Conservation (phyloP, 768 basidiomycete species). For the Cystobasidium ongulense region DNA sequence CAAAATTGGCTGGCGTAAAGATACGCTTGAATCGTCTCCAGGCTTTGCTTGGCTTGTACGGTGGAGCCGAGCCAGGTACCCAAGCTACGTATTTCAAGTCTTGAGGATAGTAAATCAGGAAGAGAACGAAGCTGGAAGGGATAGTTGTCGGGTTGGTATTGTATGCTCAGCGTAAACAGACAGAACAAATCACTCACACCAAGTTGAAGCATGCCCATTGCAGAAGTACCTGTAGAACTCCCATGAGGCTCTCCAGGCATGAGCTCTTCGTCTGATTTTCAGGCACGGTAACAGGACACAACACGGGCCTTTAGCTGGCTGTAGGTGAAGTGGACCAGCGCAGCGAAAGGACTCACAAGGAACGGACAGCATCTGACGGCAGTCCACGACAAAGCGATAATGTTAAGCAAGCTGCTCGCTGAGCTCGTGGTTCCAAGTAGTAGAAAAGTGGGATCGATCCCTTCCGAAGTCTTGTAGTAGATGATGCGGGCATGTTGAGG, state of each 20-base stretch:
- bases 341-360: conserved; percentile 53
- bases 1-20: conserved; percentile 16
- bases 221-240: conserved; percentile 67
- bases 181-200: conserved; percentile 59
- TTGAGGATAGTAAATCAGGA: conserved; percentile 81
- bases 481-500: conserved; percentile 57
- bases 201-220: conserved; percentile 78
- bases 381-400: conserved; percentile 75
- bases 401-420: conserved; percentile 47
- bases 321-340: not conserved
- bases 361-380: conserved; percentile 70
- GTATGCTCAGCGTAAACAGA: not conserved
- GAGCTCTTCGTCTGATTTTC: conserved; percentile 39
- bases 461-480: conserved; percentile 60
- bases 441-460: conserved; percentile 84
- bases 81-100: conserved; percentile 60
- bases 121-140: conserved; percentile 66
- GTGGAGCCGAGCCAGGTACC: conserved; percentile 17
- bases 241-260: conserved; percentile 72
- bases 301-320: no score
- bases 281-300: no score
- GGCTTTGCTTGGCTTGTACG: not conserved
- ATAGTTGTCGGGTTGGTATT: not conserved
- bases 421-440: conserved; percentile 58
- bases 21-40: conserved; percentile 20